Conservation (phyloP, 1,139 yeast species). For the Wickerhamiella pararugosa region DNA sequence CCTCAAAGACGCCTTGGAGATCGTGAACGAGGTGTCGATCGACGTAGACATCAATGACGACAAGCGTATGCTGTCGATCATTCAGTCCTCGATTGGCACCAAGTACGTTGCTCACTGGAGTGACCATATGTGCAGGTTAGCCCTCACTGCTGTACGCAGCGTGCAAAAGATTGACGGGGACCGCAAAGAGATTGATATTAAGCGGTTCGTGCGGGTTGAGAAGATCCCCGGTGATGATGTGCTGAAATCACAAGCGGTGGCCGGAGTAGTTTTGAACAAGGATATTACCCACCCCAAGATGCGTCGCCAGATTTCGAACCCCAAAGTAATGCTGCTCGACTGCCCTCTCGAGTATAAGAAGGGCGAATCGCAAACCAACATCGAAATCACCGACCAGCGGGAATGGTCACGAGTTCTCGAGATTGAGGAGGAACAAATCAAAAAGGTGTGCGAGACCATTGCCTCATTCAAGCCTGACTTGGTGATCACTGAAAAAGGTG, state of each 20-base stretch:
- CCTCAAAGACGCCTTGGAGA: conserved; percentile 73
- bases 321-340: conserved; percentile 76
- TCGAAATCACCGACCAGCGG: conserved; percentile 89
- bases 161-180: conserved; percentile 46
- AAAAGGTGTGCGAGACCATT: conserved; percentile 70
- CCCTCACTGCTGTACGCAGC: conserved; percentile 77
- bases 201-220: conserved; percentile 85
- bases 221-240: conserved; percentile 97
- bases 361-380: conserved; percentile 97
- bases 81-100: conserved; percentile 88
- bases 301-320: conserved; percentile 79
- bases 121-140: conserved; percentile 75
- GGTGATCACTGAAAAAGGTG: conserved; percentile 97
- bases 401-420: conserved; percentile 94
- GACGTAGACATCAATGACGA: conserved; percentile 80
- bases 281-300: conserved; percentile 97
- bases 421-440: conserved; percentile 96
- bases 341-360: conserved; percentile 97
- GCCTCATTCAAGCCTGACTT: conserved; percentile 80
- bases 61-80: conserved; percentile 70
- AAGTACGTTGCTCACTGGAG: conserved; percentile 90
- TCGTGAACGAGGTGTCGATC: conserved; percentile 68
- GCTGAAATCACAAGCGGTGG: conserved; percentile 71
- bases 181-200: conserved; percentile 76
- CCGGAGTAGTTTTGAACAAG: conserved; percentile 86